Base-by-base conservation (phyloP, 495 filamentous ascomycete species). In the Penicillium bovifimosum region DNA sequence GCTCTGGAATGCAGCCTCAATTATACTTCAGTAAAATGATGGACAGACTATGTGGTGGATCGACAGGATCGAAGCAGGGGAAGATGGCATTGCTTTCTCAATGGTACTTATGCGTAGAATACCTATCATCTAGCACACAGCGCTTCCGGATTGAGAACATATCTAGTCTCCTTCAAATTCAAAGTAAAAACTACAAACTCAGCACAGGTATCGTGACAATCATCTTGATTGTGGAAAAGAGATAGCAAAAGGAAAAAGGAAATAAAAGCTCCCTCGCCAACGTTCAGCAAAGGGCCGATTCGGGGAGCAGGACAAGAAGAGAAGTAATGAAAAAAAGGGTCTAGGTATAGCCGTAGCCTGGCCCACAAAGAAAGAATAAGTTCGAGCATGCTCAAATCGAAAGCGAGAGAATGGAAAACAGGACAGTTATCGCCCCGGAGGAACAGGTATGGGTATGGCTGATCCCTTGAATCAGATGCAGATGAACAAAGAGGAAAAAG, bases 191-290 rank as follows among this genome's bases (percentile, higher is more conserved):
- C 47, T 32, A 41, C 44, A 56, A 48, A 69, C 55, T 61, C 61
- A 61, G 65, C 62, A 64, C 59, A 70, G 68, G 63, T 73, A 70
- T 71, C 70, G 65, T 71, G 49, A 58, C 64, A 70, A 63, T 67
- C 68, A 60, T 59, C 61, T 58, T 58, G 65, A 60, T 61, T 60
- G 60, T 36, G 38, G 53, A 53, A 61, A 57, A 45, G 29, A 60
- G 43, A 50, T 45, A 35, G 51, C 47, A 55, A 51, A 51, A 57
- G 50, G 33, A 53, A 47, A 53, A 51, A 57, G 48, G 33, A 50
- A 64, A 50, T 47, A 54, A 49, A 34, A 28, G 43, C 35, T 40
- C 55, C 47, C 35, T 39, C 44, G 42, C 26, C 34, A 34, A 43
- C 32, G 47, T 47, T 26, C 18, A 39, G 33, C n/a, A 34, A 36